phyloP scores from a whole-genome alignment of 192 early-diverging fungal genomes.

The Umbelopsis ramanniana region DNA sequence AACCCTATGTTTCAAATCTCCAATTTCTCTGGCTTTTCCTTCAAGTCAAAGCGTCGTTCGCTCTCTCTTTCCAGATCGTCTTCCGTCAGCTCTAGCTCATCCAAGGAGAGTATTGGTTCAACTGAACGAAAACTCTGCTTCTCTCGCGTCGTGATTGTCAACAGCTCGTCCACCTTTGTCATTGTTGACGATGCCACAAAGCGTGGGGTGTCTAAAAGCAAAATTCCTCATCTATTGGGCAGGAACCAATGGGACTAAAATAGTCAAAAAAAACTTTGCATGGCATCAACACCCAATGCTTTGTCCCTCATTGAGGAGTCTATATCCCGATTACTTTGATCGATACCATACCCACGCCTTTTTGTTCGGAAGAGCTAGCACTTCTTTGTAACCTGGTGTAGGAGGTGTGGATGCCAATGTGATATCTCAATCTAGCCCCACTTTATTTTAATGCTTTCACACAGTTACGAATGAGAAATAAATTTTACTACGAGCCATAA shows the following conservation, averaged over 20 bases:
- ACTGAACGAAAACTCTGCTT: constrained; percentile 23
- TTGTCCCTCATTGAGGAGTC: neutral
- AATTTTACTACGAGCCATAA: too few relatives aligned
- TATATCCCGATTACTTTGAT: neutral
- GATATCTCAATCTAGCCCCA: neutral
- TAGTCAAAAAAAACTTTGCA: too few relatives aligned
- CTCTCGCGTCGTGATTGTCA: constrained; percentile 26
- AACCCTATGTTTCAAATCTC: constrained; percentile 7
- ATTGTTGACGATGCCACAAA: constrained; percentile 9
- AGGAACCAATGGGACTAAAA: neutral
- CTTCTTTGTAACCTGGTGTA: too few relatives aligned
- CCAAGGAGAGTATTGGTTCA: neutral
- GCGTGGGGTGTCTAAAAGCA: constrained; percentile 2
- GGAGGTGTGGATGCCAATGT: too few relatives aligned
- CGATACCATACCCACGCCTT: neutral
- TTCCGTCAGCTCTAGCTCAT: neutral
- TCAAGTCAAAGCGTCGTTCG: constrained; percentile 7
- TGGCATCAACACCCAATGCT: neutral
- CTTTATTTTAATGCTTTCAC: neutral
- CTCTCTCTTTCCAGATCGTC: constrained; percentile 1
- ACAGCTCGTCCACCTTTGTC: constrained; percentile 20
- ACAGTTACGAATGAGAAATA: neutral
- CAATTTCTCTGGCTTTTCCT: neutral
- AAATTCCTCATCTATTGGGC: constrained; percentile 9
- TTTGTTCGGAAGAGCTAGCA: too few relatives aligned